phyloP scores from a whole-genome alignment of 306 rosid genomes.

The Citrullus mucosospermus region DNA sequence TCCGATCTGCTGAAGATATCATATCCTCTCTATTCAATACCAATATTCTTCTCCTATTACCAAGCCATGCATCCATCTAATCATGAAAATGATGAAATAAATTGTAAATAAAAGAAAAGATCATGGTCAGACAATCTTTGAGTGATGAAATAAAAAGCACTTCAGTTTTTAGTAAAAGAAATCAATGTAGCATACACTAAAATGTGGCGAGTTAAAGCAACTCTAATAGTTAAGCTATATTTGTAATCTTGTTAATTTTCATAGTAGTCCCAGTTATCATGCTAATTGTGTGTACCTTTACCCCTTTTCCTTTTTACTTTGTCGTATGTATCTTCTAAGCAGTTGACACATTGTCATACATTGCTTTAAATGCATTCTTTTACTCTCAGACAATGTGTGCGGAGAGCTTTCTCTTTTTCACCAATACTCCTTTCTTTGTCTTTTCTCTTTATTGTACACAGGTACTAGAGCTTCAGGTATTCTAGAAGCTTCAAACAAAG shows the following conservation, averaged over 20 bases:
- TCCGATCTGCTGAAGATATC: slow-evolving; percentile 74
- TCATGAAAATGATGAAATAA: slow-evolving; percentile 9
- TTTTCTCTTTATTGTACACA: background rate
- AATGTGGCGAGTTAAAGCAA: background rate
- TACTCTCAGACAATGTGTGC: background rate
- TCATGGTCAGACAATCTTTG: background rate
- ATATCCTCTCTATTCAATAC: slow-evolving; percentile 96
- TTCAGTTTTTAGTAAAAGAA: background rate
- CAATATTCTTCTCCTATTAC: slow-evolving; percentile 76
- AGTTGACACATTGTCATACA: background rate
- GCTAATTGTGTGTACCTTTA: background rate
- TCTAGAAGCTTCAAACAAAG: background rate
- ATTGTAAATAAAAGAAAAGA: background rate
- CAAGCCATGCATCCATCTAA: slow-evolving; percentile 87
- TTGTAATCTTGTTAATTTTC: no score
- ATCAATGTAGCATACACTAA: background rate
- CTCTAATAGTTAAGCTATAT: background rate
- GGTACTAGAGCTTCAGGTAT: background rate
- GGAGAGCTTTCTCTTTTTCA: background rate
- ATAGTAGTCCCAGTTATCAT: background rate
- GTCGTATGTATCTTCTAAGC: background rate
- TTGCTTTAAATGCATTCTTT: background rate
- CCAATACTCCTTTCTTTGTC: no score
- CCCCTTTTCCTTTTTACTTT: background rate
- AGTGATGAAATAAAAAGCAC: background rate